A percentile compares a stretch with the other conserved stretches of the same genome.
phyloP scores from a whole-genome alignment of 2,329 filamentous ascomycete genomes.

The Herpotrichia juniperi region DNA sequence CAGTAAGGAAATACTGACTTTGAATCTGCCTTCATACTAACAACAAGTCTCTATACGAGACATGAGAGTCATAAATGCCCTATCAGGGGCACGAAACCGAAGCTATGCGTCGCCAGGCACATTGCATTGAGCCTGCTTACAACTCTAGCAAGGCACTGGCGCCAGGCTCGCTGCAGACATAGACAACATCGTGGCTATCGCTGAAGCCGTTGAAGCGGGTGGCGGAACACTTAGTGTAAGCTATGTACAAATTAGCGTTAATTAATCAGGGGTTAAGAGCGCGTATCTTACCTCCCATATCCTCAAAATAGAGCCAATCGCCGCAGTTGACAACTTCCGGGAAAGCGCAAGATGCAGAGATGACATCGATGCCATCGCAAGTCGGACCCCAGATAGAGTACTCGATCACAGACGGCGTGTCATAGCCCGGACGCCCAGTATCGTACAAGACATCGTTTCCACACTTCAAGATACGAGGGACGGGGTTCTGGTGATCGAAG shows the following conservation, averaged over 20 bases:
- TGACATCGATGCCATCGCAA: slow-evolving; percentile 96
- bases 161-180: slow-evolving; percentile 91
- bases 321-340: slow-evolving; percentile 82
- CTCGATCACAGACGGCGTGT: slow-evolving; percentile 65
- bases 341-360: slow-evolving; percentile 81
- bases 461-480: slow-evolving; percentile 78
- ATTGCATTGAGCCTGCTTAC: background rate
- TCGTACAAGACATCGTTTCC: slow-evolving; percentile 64
- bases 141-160: slow-evolving; percentile 71
- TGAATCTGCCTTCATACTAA: background rate
- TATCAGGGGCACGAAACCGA: no score
- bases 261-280: background rate
- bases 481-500: slow-evolving; percentile 94
- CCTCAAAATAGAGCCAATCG: slow-evolving; percentile 98
- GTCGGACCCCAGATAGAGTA: slow-evolving; percentile 99
- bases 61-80: no score
- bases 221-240: slow-evolving; percentile 97
- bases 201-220: slow-evolving; percentile 98
- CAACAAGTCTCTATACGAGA: no score
- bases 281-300: slow-evolving; percentile 72
- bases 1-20: background rate
- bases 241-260: slow-evolving; percentile 44
- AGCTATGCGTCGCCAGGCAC: no score
- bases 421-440: slow-evolving; percentile 40
- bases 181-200: slow-evolving; percentile 89